Base-by-base conservation (phyloP, 1,284 basidiomycete genomes). In the Cryptococcus neoformans region DNA sequence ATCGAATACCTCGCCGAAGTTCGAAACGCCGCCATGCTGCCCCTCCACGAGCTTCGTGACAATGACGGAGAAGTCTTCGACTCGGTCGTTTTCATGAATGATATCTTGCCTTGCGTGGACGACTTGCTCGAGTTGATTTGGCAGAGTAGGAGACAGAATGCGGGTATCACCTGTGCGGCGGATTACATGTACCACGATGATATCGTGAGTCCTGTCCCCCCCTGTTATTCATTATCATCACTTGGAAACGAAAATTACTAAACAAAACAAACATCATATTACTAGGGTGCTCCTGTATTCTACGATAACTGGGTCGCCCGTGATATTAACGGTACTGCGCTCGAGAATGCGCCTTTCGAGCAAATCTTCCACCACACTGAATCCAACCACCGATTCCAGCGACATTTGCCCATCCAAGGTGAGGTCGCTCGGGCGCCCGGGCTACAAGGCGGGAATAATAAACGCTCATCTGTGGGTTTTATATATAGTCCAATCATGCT, bases 171-270 rank as follows among this genome's bases (percentile, higher is more conserved):
- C 16, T 96, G 93, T 72, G 93, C 93, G 0, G 87, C 92, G 1
- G 93, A 97, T 76, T 96, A 96, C 80, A 96, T 96, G 90, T 97
- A 91, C 80, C 93, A 96, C 79, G 85, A 92, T 48, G 92, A 95
- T 57, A 89, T 96, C 60, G 88, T 85, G 63, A 65, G 84, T 80
- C 41, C 17, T 8, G 8, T 48, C 16, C n/a, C n/a, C 39, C n/a
- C 39, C 8, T 40, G n/a, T 9, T 40, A n/a, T 8, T n/a, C 8
- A n/a, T 40, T 40, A 9, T 40, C 6, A 34, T 37, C 3, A 9
- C 17, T 35, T 10, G 8, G 47, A 49, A 35, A 10, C 7, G 47
- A 12, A n/a, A n/a, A n/a, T n/a, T n/a, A n/a, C n/a, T n/a, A n/a
- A 41, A n/a, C 40, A 16, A 6, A 21, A 8, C 28, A 21, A 45